Evolutionary conservation across 2,329 filamentous ascomycete species (phyloP).

Genomic region (Beauveria varroae): DNA sequence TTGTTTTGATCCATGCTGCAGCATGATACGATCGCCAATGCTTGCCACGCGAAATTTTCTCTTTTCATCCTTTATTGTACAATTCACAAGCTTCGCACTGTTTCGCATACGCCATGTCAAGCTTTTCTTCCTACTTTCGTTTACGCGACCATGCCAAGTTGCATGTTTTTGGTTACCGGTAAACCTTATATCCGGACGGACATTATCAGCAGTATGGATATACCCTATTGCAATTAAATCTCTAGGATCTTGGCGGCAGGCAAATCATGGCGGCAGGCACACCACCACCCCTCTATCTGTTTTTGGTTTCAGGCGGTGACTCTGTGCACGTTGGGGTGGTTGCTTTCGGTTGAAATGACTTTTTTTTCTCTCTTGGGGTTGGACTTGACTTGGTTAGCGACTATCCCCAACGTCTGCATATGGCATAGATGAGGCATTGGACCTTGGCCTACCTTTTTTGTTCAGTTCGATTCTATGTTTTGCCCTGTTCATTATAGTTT

Average conservation of each 20-base stretch:
- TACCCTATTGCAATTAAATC: background rate
- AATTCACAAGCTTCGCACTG: background rate
- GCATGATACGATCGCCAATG: no score
- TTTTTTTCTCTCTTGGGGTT: background rate
- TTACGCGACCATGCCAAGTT: background rate
- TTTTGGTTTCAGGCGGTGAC: background rate
- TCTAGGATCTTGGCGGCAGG: background rate
- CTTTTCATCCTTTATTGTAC: background rate
- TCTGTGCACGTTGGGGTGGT: background rate
- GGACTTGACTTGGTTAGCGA: background rate
- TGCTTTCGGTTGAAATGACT: background rate
- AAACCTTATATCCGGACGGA: background rate
- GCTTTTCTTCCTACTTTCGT: background rate
- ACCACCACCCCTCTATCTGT: no score
- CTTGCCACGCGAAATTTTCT: background rate
- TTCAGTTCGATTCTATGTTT: background rate
- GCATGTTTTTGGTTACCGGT: background rate
- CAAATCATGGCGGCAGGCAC: background rate
- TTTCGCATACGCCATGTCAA: background rate
- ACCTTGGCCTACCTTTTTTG: background rate
- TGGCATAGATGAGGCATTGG: slow-evolving; percentile 7
- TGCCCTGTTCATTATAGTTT: background rate
- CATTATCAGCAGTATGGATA: background rate
- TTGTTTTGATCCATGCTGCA: background rate
- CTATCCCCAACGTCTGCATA: background rate